Evolutionary conservation across 1,284 basidiomycete genomes (phyloP), one percentile per base, ranked within the genome.

Genomic region (Microbotryum lychnidis-dioicae): DNA sequence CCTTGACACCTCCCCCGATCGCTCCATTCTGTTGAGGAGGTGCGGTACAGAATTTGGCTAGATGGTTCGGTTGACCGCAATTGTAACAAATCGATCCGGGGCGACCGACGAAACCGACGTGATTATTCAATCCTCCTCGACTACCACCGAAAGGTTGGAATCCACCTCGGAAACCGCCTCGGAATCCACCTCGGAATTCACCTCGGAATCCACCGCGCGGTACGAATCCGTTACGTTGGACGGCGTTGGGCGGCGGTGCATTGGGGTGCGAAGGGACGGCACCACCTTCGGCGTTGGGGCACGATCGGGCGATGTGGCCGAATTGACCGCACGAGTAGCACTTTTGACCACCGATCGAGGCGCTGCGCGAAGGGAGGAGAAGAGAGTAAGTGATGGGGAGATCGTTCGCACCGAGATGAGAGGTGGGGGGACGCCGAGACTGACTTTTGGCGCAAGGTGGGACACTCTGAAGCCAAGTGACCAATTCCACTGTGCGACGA

Each of bases 31-130:
- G 77, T 31, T 84, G 84, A 54, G 84, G 81, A 53, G 86, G 76
- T 61, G 87, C 87, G 68, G 87, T 83, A 70, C 87, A 90, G 69
- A 88, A 86, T 78, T 87, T 83, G 20, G 87, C 87, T 79, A 87
- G 83, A 73, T 90, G 87, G 74, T 90, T 90, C 16, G 84, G 83
- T 27, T 85, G 86, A 50, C 87, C 86, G 71, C 87, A 89, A 56
- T 85, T 82, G 75, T 86, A 88, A 71, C 87, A 89, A 75, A 86
- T 88, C 56, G 89, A 82, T 20, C 77, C 76, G 8, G 71, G 58
- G 57, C 76, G 71, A 58, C 77, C 81, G 66, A 79, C 82, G 37
- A n/a, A 42, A 10, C 37, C 37, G 37, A 42, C 16, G 37, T 42
- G 37, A 16, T 42, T 42, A 6, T 16, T 25, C 8, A 33, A 47